Evolutionary conservation across 306 rosid genomes (phyloP), one percentile per base, ranked within the genome.

Genomic region (Nissolia schottii): DNA sequence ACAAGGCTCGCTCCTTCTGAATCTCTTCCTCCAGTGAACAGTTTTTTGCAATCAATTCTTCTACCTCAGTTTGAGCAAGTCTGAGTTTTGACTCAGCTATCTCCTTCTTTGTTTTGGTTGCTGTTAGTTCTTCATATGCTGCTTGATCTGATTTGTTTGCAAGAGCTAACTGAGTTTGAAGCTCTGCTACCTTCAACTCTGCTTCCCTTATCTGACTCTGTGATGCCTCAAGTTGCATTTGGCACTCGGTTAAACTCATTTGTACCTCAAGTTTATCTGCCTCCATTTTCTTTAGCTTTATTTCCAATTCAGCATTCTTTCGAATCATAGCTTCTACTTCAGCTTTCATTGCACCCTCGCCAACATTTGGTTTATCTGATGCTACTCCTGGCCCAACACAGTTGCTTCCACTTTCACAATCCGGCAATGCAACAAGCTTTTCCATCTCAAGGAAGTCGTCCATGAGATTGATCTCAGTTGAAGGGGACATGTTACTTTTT

Each of bases 371-470:
- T 48, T 82, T 77, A 77, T 70, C 79, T 2, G 67, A 74, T 38
- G 28, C 37, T 49, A 31, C 59, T 83, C 74, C 83, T 64, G 14
- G 71, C 66, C 74, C 79, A 66, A 41, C 50, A 56, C 28, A 53
- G 76, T 20, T 55, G 68, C 80, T 86, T 66, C 72, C 68, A 57
- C 71, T 77, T 81, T 67, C 79, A 49, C 41, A 23, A 59, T 76
- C 87, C 7, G 86, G 87, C 71, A 84, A 78, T 27, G 96, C 87
- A 64, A 82, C 96, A 57, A 91, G 85, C 80, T 70, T 87, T 79
- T 91, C 97, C 97, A 91, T 91, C 83, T 91, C 97, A 58, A 89
- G 91, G 78, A 91, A 91, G 77, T 91, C 97, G 70, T 91, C 97
- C 97, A 91, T 89, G 89, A 89, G 89, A 79, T 82, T 74, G 84